phyloP scores from a whole-genome alignment of 2,329 filamentous ascomycete species.

The Coniochaeta sp. region DNA sequence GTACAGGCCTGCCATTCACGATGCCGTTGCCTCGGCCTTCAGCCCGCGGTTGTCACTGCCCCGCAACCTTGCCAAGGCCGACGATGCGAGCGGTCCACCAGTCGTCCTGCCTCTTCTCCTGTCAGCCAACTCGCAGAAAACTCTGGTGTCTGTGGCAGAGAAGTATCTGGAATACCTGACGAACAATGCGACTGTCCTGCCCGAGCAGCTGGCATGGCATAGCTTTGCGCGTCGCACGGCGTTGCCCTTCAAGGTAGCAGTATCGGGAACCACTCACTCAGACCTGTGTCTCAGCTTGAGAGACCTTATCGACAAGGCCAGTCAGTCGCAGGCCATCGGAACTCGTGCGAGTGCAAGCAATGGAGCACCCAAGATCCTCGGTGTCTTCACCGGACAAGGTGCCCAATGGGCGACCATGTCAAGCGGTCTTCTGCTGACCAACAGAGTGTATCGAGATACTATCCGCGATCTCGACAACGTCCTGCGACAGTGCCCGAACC shows the following conservation, averaged over 20 bases:
- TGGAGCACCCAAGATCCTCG: conserved; percentile 15
- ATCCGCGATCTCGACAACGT: conserved; percentile 25
- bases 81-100: not conserved
- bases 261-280: conserved; percentile 15
- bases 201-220: conserved; percentile 23
- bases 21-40: conserved; percentile 7
- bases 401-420: conserved; percentile 37
- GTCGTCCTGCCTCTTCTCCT: conserved; percentile 26
- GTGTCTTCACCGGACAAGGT: conserved; percentile 37
- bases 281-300: conserved; percentile 18
- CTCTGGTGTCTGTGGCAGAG: conserved; percentile 19
- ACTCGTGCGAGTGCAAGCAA: conserved; percentile 13
- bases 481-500: conserved; percentile 15
- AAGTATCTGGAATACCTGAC: conserved; percentile 22
- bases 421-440: conserved; percentile 19
- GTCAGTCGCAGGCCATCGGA: conserved; percentile 6
- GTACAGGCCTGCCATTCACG: conserved; percentile 25
- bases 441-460: conserved; percentile 20
- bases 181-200: conserved; percentile 1
- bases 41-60: not conserved
- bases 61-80: not conserved
- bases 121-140: conserved; percentile 27
- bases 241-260: conserved; percentile 21
- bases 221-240: conserved; percentile 21
- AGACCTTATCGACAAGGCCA: conserved; percentile 11